Percentiles rank a stretch among this genome's conserved stretches.
phyloP scores from a whole-genome alignment of 257 asterid genomes.

The Oldenlandia corymbosa region DNA sequence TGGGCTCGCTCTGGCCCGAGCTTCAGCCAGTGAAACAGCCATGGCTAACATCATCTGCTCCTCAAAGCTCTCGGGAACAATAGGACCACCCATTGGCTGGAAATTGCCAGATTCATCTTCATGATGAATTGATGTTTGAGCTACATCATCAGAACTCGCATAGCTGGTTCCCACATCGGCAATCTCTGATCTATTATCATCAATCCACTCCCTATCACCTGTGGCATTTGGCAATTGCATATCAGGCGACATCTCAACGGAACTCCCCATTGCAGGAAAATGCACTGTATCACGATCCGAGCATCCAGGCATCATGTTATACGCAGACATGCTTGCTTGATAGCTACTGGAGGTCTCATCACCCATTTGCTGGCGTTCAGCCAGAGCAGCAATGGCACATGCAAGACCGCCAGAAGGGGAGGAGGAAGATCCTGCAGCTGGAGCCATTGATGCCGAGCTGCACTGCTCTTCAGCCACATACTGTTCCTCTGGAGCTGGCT shows the following conservation, averaged over 20 bases:
- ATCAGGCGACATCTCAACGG: constrained; percentile 30
- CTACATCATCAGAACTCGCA: constrained; percentile 49
- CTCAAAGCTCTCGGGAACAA: constrained; percentile 82
- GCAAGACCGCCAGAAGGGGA: constrained; percentile 92
- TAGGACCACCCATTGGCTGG: constrained; percentile 37
- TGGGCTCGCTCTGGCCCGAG: constrained; percentile 53
- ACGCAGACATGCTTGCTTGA: constrained; percentile 28
- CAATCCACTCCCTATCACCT: constrained; percentile 30
- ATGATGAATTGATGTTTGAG: constrained; percentile 23
- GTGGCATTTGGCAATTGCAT: constrained; percentile 40
- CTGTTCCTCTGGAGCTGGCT: constrained; percentile 39
- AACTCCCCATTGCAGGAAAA: constrained; percentile 38
- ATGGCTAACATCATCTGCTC: constrained; percentile 77
- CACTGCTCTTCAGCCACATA: constrained; percentile 38
- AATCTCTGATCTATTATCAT: constrained; percentile 34
- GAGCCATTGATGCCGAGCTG: constrained; percentile 22
- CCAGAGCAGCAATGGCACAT: constrained; percentile 88
- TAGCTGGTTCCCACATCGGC: constrained; percentile 62
- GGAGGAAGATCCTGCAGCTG: constrained; percentile 50
- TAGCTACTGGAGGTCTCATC: constrained; percentile 54
- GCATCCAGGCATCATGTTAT: constrained; percentile 30
- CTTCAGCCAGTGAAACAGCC: constrained; percentile 96
- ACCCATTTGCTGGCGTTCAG: constrained; percentile 69
- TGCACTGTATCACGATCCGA: constrained; percentile 41
- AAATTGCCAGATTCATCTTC: constrained; percentile 38